Conservation (phyloP, 768 basidiomycete genomes). For the Sarcomyxa edulis region DNA sequence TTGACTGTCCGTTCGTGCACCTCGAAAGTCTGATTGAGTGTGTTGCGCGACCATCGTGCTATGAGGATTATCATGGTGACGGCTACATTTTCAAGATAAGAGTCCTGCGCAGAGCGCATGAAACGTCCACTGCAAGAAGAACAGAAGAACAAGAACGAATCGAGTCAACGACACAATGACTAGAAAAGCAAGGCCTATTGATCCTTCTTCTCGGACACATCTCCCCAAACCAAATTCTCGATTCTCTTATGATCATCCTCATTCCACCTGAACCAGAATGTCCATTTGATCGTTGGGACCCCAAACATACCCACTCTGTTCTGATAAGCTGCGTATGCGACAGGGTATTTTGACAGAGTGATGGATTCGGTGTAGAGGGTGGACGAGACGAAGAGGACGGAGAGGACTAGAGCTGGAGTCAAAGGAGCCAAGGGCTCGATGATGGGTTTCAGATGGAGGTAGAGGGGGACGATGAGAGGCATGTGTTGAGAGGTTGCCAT, state of each 20-base stretch:
- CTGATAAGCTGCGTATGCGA: slow-evolving; percentile 67
- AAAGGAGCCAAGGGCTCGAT: slow-evolving; percentile 18
- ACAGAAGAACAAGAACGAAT: no score
- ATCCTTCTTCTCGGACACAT: slow-evolving; percentile 11
- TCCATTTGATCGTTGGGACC: no score
- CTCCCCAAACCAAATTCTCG: slow-evolving; percentile 20
- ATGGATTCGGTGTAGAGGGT: slow-evolving; percentile 81
- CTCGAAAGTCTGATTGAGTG: no score
- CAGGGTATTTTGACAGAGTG: slow-evolving; percentile 66
- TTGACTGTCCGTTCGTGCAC: no score
- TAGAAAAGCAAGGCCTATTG: slow-evolving; percentile 5
- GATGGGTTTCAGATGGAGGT: slow-evolving; percentile 6
- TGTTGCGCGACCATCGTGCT: no score
- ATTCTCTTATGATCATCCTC: slow-evolving; percentile 14
- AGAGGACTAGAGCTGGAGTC: slow-evolving; percentile 56
- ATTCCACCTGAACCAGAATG: slow-evolving; percentile 12
- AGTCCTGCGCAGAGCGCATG: no score
- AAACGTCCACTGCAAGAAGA: no score
- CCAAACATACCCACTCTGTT: slow-evolving; percentile 80
- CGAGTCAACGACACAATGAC: no score
- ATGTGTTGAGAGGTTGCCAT: no score
- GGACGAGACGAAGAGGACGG: slow-evolving; percentile 69
- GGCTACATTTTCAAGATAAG: no score
- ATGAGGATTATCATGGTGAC: no score
- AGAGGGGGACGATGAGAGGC: slow-evolving; percentile 12